Evolutionary conservation across 176 grass and related monocot species (phyloP).

Genomic region (Thalia dealbata): DNA sequence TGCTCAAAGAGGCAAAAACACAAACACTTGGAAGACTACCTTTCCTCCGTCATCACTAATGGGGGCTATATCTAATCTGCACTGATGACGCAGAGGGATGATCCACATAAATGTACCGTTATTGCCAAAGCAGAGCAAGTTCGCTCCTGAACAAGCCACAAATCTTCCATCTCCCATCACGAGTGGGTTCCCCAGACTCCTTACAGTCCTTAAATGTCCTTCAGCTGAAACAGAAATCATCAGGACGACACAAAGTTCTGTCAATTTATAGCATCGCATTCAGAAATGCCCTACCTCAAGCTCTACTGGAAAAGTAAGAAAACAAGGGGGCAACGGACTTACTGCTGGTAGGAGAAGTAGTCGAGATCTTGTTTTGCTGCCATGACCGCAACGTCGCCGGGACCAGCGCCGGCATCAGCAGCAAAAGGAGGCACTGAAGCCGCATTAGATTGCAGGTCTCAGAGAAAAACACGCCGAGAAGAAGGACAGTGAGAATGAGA

Average conservation of each 20-base stretch:
- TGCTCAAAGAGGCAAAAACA: background rate
- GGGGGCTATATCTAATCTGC: slow-evolving; percentile 29
- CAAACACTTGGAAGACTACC: slow-evolving; percentile 19
- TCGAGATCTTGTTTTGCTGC: slow-evolving; percentile 1
- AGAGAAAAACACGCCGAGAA: background rate
- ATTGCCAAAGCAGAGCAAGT: slow-evolving; percentile 44
- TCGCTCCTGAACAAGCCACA: slow-evolving; percentile 48
- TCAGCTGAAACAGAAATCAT: slow-evolving; percentile 27
- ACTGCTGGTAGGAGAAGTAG: slow-evolving; percentile 3
- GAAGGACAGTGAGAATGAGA: no score
- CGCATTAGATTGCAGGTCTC: background rate
- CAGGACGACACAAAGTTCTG: background rate
- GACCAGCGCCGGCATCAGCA: background rate
- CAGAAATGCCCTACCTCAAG: background rate
- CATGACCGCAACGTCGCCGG: background rate
- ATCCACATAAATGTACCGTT: slow-evolving; percentile 52
- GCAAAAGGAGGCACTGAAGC: slow-evolving; percentile 22
- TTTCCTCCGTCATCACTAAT: slow-evolving; percentile 35
- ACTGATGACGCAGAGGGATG: slow-evolving; percentile 32
- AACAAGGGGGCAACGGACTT: background rate
- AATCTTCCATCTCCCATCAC: slow-evolving; percentile 36
- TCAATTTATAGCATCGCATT: background rate
- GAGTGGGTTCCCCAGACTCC: slow-evolving; percentile 35
- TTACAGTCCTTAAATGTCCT: background rate
- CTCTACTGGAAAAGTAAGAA: background rate